These are phyloP conservation scores for Pterula multifida DNA, from an alignment of 1,284 basidiomycete species.

Conservation along the genomic window DNA sequence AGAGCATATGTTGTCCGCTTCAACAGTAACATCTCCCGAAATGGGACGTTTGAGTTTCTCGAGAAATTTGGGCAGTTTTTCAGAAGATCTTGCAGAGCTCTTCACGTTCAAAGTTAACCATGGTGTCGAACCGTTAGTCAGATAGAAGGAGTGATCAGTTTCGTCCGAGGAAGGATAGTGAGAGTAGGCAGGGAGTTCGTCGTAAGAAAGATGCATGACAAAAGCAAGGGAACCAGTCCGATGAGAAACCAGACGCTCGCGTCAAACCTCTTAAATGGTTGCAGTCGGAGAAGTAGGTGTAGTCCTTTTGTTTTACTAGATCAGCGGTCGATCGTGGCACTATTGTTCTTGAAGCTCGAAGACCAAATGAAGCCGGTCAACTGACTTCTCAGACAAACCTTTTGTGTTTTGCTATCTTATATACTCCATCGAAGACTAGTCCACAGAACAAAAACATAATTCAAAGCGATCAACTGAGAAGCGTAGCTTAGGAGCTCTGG, in stretches of 20 bases:
- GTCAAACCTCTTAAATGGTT: neutral
- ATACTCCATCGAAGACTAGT: too few species aligned
- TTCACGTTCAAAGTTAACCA: neutral
- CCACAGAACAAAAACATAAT: neutral
- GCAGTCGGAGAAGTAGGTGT: neutral
- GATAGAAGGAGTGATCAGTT: neutral
- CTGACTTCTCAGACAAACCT: too few species aligned
- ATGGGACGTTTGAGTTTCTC: neutral
- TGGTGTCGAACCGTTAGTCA: neutral
- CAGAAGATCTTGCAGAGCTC: neutral
- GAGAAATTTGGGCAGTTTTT: neutral
- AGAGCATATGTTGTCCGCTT: neutral
- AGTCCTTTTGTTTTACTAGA: neutral
- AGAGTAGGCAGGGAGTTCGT: neutral
- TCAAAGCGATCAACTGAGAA: neutral
- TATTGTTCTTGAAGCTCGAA: neutral
- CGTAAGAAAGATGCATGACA: slow-evolving; percentile 1
- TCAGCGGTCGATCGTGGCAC: neutral
- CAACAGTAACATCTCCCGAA: neutral
- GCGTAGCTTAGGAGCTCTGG: neutral
- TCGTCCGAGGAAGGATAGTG: neutral
- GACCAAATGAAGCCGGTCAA: neutral
- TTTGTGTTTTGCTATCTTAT: too few species aligned
- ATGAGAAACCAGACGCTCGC: neutral
- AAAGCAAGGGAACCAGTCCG: neutral